Evolutionary conservation across 345 rosid species (phyloP), one percentile per base, ranked within the genome.

Genomic region (Angophora floribunda): DNA sequence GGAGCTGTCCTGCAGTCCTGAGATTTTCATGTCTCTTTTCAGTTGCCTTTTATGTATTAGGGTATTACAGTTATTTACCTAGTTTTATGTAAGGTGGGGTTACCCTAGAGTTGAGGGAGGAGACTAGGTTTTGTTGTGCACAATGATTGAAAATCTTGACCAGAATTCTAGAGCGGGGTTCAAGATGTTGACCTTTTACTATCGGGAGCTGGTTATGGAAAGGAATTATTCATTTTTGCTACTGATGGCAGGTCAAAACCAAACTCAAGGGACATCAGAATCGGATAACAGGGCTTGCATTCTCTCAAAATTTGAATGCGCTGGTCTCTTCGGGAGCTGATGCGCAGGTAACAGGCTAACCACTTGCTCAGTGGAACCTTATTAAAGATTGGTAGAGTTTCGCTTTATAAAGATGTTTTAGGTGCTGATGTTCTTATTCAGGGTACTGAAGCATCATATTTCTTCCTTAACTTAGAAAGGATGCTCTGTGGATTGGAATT

Each of bases 251-350:
- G 99, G 97, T 96, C 84, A 95, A 94, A 91, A 92, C 92, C 86
- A 96, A 95, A 89, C 91, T 96, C 85, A 96, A 93, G 93, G 99
- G 99, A 57, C 99, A 96, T 89, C 95, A 94, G 91, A 96, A 93
- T 86, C 92, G 95, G 90, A 94, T 96, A 85, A 96, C 97, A 28
- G 98, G 99, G 45, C 95, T 96, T 89, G 98, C 98, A 49, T 96
- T 96, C 92, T 96, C 99, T 85, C 93, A 92, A 88, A 89, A 67
- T 89, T 88, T 95, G 75, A 96, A 96, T 86, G 91, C 94, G 30
- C 94, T 96, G 52, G 95, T 96, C 75, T 96, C 99, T 47, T 96
- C 98, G 17, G 98, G 99, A 85, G 97, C 99, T 89, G 99, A 96
- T 92, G 94, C 97, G 19, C 97, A 96, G 96, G 99, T 94, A 86